phyloP scores from a whole-genome alignment of 78 protist species.

The Isochrysis galbana region DNA sequence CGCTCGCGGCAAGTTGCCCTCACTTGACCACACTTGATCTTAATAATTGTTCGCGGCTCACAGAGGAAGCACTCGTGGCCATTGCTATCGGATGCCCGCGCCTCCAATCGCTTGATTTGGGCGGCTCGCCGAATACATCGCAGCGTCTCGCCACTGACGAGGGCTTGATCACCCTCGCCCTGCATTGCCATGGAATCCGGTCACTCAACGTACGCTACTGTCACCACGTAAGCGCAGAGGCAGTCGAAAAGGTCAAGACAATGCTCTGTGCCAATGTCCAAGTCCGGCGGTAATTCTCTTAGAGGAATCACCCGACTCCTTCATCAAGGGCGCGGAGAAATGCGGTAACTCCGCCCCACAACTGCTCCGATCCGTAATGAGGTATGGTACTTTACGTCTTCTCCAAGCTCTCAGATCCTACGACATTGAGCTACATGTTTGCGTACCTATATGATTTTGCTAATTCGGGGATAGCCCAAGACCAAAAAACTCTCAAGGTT shows the following conservation, averaged over 20 bases:
- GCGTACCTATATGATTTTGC: no score
- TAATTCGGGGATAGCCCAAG: no score
- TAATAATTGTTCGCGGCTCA: not conserved
- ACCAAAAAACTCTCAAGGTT: no score
- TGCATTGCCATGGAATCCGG: not conserved
- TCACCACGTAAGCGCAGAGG: not conserved
- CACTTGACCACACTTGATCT: not conserved
- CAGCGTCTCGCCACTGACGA: not conserved
- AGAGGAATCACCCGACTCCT: no score
- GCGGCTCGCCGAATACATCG: not conserved
- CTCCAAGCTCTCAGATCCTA: no score
- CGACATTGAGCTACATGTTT: no score
- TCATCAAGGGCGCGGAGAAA: no score
- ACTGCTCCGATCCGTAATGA: no score
- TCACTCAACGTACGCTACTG: slow-evolving; percentile 25
- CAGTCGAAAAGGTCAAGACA: not conserved
- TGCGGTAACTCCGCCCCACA: no score
- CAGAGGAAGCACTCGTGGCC: not conserved
- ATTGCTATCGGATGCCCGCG: not conserved
- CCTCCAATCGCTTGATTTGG: not conserved
- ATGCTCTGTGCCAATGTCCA: not conserved
- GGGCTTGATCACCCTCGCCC: not conserved
- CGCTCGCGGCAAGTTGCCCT: not conserved
- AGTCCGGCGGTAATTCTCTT: not conserved
- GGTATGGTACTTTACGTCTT: no score